Conservation (phyloP, 169 alveolate species). For the Plasmodium gaboni region DNA sequence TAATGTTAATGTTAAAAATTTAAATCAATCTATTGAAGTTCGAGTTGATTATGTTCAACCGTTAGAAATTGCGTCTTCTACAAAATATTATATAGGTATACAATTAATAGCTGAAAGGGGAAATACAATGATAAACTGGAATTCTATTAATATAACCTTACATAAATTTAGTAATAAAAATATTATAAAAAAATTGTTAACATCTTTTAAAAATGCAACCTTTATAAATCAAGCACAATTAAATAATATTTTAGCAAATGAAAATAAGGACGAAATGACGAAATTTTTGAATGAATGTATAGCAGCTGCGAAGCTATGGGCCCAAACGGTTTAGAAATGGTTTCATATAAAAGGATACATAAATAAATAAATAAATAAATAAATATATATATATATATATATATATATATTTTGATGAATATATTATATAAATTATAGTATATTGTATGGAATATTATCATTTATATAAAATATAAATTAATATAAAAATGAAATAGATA, state of each 20-base stretch:
- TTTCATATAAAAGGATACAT: too few species aligned
- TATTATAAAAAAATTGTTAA: conserved; percentile 77
- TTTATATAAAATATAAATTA: too few species aligned
- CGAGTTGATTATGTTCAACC: conserved; percentile 82
- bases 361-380: too few species aligned
- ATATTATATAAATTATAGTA: too few species aligned
- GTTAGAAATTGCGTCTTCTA: conserved; percentile 79
- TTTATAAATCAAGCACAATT: conserved; percentile 78
- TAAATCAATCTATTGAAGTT: conserved; percentile 79
- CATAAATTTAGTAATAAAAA: conserved; percentile 80
- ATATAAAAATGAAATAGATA: too few species aligned
- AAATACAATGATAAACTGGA: conserved; percentile 82
- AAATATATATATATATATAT: too few species aligned
- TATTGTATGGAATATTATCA: too few species aligned
- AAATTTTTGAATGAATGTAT: conserved; percentile 81
- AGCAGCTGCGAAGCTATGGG: conserved; percentile 84
- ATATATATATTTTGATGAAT: too few species aligned
- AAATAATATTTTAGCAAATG: conserved; percentile 49
- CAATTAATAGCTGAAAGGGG: conserved; percentile 83
- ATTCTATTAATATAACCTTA: conserved; percentile 78
- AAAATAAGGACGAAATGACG: conserved; percentile 79
- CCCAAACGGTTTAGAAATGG: conserved; percentile 73
- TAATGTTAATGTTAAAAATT: conserved; percentile 74
- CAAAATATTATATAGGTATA: conserved; percentile 84
- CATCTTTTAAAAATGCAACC: conserved; percentile 81